These are phyloP conservation scores for Trichosporon asahii DNA, from an alignment of 1,284 basidiomycete genomes.

Conservation along the genomic window DNA sequence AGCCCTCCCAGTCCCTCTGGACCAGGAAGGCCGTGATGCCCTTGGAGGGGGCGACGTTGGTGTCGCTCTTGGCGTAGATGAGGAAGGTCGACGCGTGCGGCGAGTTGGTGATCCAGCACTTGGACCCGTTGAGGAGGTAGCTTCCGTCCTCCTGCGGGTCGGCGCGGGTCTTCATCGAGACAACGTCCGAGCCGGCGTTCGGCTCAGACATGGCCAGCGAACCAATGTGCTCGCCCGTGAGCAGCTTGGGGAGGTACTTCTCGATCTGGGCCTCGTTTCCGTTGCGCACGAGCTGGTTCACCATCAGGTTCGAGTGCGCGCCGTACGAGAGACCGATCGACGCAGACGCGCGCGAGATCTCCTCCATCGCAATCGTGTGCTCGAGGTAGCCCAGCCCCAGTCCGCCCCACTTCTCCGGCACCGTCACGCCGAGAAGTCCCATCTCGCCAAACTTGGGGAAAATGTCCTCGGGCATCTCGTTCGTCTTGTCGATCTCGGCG, in stretches of 20 bases:
- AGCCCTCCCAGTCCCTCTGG: constrained; percentile 75
- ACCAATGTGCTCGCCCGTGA: constrained; percentile 78
- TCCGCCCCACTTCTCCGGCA: constrained; percentile 72
- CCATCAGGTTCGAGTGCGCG: constrained; percentile 85
- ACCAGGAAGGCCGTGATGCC: constrained; percentile 92
- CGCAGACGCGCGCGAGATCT: constrained; percentile 81
- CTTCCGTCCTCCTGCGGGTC: constrained; percentile 66
- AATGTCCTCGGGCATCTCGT: constrained; percentile 74
- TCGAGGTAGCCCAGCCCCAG: constrained; percentile 77
- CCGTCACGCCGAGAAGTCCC: constrained; percentile 71
- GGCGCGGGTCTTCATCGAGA: constrained; percentile 81
- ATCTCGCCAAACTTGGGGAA: constrained; percentile 86
- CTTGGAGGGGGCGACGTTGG: constrained; percentile 64
- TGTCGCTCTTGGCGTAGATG: constrained; percentile 87
- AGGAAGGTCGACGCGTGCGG: constrained; percentile 83
- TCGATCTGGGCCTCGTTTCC: constrained; percentile 76
- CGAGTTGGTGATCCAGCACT: constrained; percentile 97
- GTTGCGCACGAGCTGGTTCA: constrained; percentile 67
- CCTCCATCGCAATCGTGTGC: constrained; percentile 87
- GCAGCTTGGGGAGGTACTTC: constrained; percentile 81
- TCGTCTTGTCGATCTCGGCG: constrained; percentile 75
- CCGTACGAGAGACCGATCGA: constrained; percentile 89
- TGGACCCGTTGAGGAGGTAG: constrained; percentile 80
- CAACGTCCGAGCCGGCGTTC: constrained; percentile 85
- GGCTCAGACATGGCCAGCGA: constrained; percentile 92